Conservation (phyloP, 331 rosid species). For the Cydonia oblonga region DNA sequence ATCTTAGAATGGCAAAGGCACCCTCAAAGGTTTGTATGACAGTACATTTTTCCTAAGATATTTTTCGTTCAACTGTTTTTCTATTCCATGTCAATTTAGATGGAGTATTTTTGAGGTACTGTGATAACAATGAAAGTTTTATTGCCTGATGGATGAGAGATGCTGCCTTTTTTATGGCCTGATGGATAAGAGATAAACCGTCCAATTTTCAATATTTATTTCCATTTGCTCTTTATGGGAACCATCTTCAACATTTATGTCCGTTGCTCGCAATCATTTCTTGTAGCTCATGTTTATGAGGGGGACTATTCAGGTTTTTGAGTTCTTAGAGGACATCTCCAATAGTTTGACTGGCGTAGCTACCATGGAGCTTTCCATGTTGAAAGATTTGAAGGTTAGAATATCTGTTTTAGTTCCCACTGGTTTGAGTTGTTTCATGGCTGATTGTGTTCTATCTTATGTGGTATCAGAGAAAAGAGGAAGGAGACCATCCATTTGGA, state of each 20-base stretch:
- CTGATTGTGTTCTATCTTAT: constrained; percentile 23
- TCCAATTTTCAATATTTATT: neutral
- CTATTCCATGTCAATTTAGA: neutral
- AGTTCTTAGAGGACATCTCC: constrained; percentile 79
- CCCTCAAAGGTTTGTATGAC: constrained; percentile 60
- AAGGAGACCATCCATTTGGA: constrained; percentile 85
- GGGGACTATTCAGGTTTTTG: constrained; percentile 57
- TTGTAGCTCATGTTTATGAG: constrained; percentile 6
- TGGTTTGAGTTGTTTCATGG: constrained; percentile 11
- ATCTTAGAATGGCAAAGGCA: constrained; percentile 86
- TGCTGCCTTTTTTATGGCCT: neutral
- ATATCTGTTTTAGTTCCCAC: constrained; percentile 4
- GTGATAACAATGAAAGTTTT: neutral
- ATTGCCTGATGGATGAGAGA: neutral
- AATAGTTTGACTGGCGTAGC: constrained; percentile 59
- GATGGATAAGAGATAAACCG: neutral
- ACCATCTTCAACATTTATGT: neutral
- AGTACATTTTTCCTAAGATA: neutral
- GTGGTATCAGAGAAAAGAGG: constrained; percentile 66
- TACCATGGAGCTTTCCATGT: constrained; percentile 47
- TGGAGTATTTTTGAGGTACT: neutral
- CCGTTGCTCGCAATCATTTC: neutral
- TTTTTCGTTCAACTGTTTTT: neutral
- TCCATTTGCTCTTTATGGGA: neutral
- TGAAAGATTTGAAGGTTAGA: constrained; percentile 80